phyloP scores from a whole-genome alignment of 2,329 filamentous ascomycete genomes.

The Colletotrichum magnum region DNA sequence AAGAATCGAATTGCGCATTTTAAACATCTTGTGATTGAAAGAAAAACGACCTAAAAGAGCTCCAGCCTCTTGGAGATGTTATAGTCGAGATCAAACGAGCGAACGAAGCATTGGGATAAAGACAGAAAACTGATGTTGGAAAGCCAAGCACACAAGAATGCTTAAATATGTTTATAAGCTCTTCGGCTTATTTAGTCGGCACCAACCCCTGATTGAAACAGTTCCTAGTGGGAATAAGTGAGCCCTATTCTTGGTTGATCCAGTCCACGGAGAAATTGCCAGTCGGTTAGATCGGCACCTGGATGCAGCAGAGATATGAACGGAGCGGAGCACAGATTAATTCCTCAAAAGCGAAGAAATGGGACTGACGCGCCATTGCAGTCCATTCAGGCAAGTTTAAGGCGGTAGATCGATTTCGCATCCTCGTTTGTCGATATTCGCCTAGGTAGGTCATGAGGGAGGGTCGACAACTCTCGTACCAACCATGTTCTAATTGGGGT shows the following conservation, averaged over 20 bases:
- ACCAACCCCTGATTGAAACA: constrained; percentile 10
- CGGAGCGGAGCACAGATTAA: neutral
- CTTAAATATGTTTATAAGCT: constrained; percentile 5
- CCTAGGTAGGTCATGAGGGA: neutral
- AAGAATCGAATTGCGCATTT: constrained; percentile 21
- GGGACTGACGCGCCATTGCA: neutral
- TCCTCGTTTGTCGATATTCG: constrained; percentile 7
- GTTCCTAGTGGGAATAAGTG: neutral
- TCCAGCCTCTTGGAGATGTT: constrained; percentile 3
- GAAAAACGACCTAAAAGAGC: constrained; percentile 21
- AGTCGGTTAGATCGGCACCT: constrained; percentile 16
- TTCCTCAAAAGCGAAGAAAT: neutral
- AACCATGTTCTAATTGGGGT: too few species aligned
- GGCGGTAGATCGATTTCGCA: neutral
- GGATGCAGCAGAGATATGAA: constrained; percentile 14
- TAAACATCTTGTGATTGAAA: neutral
- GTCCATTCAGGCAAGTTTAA: neutral
- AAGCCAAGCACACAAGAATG: neutral
- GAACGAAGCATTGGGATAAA: neutral
- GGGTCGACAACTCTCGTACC: neutral
- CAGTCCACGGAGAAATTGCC: constrained; percentile 15
- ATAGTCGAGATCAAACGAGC: neutral
- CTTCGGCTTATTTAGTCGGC: constrained; percentile 4
- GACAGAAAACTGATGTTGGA: neutral
- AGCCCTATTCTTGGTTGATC: constrained; percentile 12